phyloP scores from a whole-genome alignment of 441 rosid genomes.

The Croton laevigatus region DNA sequence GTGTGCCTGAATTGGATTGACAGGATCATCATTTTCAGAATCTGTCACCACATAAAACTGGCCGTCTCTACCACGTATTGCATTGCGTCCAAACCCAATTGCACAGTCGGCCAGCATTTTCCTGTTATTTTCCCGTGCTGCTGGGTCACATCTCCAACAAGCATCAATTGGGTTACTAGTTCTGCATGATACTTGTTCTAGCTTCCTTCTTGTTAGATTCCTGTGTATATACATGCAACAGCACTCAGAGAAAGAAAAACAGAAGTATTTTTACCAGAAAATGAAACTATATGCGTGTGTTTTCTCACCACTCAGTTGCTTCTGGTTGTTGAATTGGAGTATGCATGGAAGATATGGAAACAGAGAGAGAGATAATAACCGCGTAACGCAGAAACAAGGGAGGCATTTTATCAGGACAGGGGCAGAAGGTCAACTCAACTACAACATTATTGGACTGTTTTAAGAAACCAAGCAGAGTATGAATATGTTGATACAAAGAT shows the following conservation, averaged over 20 bases:
- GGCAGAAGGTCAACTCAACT: background rate
- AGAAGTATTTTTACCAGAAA: background rate
- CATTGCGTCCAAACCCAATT: conserved; percentile 76
- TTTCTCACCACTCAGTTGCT: conserved; percentile 26
- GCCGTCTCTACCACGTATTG: conserved; percentile 74
- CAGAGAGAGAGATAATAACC: conserved; percentile 14
- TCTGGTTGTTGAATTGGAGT: conserved; percentile 9
- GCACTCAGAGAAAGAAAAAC: background rate
- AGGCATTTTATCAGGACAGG: background rate
- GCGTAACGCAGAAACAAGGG: background rate
- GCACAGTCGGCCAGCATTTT: conserved; percentile 69
- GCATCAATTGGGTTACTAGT: conserved; percentile 82
- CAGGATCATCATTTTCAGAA: conserved; percentile 55
- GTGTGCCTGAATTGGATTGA: conserved; percentile 68
- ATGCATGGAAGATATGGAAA: conserved; percentile 17
- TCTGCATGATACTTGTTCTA: conserved; percentile 55
- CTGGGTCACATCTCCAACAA: conserved; percentile 80
- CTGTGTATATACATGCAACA: conserved; percentile 21
- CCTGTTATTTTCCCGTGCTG: conserved; percentile 69
- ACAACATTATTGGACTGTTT: background rate
- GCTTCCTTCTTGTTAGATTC: conserved; percentile 42
- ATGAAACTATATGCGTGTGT: background rate
- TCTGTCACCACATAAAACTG: conserved; percentile 62
- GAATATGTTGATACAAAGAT: background rate
- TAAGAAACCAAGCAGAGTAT: background rate